phyloP scores from a whole-genome alignment of 805 yeast species.

The Jamesozyma lodderae region DNA sequence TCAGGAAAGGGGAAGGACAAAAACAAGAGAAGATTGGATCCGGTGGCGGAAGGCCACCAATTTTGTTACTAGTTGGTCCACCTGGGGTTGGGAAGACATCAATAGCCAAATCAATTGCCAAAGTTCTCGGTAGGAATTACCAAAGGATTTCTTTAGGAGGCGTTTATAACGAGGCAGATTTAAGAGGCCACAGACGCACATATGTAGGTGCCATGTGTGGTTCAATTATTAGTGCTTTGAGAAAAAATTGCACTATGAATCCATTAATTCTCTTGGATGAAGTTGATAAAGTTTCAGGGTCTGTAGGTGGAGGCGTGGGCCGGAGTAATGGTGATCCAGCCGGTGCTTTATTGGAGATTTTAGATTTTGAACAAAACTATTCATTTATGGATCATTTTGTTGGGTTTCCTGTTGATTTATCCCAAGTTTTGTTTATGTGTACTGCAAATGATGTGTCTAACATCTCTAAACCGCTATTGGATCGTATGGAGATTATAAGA shows the following conservation, averaged over 20 bases:
- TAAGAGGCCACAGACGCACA: slow-evolving; percentile 96
- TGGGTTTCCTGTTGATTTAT: slow-evolving; percentile 88
- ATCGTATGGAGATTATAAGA: slow-evolving; percentile 96
- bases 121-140: slow-evolving; percentile 76
- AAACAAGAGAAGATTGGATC: slow-evolving; percentile 50
- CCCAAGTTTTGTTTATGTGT: slow-evolving; percentile 89
- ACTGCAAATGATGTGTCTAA: slow-evolving; percentile 87
- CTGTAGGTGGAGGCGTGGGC: slow-evolving; percentile 34
- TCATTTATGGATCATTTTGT: slow-evolving; percentile 86
- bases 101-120: slow-evolving; percentile 90
- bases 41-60: slow-evolving; percentile 80
- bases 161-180: slow-evolving; percentile 88
- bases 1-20: slow-evolving; percentile 41
- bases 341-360: slow-evolving; percentile 83
- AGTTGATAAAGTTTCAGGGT: slow-evolving; percentile 73
- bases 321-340: slow-evolving; percentile 80
- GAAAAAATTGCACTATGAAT: slow-evolving; percentile 81
- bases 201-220: slow-evolving; percentile 98
- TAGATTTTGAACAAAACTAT: slow-evolving; percentile 93
- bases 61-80: slow-evolving; percentile 92
- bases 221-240: slow-evolving; percentile 80
- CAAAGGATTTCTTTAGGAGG: slow-evolving; percentile 98
- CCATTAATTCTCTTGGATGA: slow-evolving; percentile 95
- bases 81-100: slow-evolving; percentile 99
- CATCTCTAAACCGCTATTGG: slow-evolving; percentile 87